phyloP scores from a whole-genome alignment of 2,329 filamentous ascomycete genomes.

The Elsinoe necatrix region DNA sequence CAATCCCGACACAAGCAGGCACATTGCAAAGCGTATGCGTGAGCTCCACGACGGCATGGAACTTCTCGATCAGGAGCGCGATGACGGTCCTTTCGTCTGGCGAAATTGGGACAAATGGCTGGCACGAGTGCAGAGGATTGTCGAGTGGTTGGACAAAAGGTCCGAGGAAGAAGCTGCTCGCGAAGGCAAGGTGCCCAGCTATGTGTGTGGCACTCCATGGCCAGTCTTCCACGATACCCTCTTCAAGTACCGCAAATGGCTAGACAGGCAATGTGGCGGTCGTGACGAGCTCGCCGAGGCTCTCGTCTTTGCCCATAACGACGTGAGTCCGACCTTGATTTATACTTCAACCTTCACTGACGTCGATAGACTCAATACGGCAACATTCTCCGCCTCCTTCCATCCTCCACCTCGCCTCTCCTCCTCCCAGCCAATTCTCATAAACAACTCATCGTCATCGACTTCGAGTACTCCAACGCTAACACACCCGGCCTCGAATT shows the following conservation, averaged over 20 bases:
- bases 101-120: conserved; percentile 94
- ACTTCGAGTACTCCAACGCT: conserved; percentile 93
- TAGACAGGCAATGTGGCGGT: conserved; percentile 65
- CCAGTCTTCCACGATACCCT: conserved; percentile 64
- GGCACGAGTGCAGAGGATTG: conserved; percentile 54
- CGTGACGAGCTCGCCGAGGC: conserved; percentile 57
- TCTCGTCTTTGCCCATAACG: conserved; percentile 94
- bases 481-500: conserved; percentile 85
- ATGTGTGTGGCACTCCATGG: conserved; percentile 81
- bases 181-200: conserved; percentile 51
- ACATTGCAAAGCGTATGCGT: conserved; percentile 96
- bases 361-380: conserved; percentile 79
- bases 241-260: conserved; percentile 65
- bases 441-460: conserved; percentile 93
- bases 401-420: conserved; percentile 66
- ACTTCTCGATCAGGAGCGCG: conserved; percentile 66
- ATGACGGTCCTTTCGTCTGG: conserved; percentile 75
- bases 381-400: conserved; percentile 78
- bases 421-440: conserved; percentile 85
- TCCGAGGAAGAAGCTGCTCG: conserved; percentile 30
- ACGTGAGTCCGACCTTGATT: conserved; percentile 51
- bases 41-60: conserved; percentile 93
- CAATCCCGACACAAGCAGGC: conserved; percentile 71
- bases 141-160: conserved; percentile 53
- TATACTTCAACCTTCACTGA: neutral